Conservation (phyloP, 208 protist genomes). For the Trypanosoma lewisi region DNA sequence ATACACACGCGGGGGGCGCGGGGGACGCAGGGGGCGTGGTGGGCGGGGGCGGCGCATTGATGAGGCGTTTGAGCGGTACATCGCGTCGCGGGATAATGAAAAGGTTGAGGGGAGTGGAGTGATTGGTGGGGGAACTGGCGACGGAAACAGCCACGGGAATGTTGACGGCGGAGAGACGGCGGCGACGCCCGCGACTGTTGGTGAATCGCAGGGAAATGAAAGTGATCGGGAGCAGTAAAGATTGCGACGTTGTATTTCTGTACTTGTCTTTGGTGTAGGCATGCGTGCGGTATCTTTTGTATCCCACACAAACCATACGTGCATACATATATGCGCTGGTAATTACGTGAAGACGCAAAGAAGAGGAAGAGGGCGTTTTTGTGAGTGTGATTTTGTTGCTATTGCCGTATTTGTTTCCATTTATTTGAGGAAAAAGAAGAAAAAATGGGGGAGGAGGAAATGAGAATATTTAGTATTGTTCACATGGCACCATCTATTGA, state of each 20-base stretch:
- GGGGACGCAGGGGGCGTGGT: slow-evolving; percentile 28
- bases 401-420: too few relatives aligned
- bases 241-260: neutral
- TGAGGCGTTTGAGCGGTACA: slow-evolving; percentile 41
- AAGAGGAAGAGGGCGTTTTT: neutral
- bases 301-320: too few relatives aligned
- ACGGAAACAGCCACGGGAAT: neutral
- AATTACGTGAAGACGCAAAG: neutral
- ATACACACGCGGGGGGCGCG: slow-evolving; percentile 7
- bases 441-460: too few relatives aligned
- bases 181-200: neutral
- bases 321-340: too few relatives aligned
- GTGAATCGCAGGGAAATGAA: neutral
- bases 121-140: neutral
- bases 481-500: too few relatives aligned
- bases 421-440: too few relatives aligned
- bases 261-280: slow-evolving; percentile 1
- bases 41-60: slow-evolving; percentile 38
- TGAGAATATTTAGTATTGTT: too few relatives aligned
- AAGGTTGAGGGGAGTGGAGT: too few relatives aligned
- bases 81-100: slow-evolving; percentile 27
- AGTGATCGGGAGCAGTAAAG: slow-evolving; percentile 2
- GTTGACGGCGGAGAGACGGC: neutral
- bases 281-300: too few relatives aligned
- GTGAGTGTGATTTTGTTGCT: too few relatives aligned